phyloP scores from a whole-genome alignment of 176 grass and related monocot genomes.

The Ensete glaucum region DNA sequence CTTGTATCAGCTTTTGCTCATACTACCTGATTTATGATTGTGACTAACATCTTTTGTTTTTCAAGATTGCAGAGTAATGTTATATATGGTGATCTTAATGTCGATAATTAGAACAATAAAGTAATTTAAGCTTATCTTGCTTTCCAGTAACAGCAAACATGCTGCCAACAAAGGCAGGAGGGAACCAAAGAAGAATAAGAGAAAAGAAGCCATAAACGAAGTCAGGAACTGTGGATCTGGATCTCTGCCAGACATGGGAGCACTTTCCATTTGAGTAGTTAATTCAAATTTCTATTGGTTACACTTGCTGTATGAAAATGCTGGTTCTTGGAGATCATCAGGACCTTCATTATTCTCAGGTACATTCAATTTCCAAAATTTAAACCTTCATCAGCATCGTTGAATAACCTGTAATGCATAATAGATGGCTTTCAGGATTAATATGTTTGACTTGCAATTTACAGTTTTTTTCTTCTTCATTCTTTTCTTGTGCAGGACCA shows the following conservation, averaged over 20 bases:
- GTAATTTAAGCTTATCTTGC: background rate
- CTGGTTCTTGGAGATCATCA: no score
- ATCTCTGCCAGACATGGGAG: slow-evolving; percentile 38
- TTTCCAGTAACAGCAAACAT: slow-evolving; percentile 24
- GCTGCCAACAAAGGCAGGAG: slow-evolving; percentile 33
- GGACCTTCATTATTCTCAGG: no score
- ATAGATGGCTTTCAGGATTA: no score
- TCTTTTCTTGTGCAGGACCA: no score
- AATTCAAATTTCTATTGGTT: background rate
- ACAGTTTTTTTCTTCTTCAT: no score
- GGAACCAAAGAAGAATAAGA: slow-evolving; percentile 39
- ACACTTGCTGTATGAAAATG: no score
- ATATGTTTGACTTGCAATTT: no score
- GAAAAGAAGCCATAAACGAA: slow-evolving; percentile 28
- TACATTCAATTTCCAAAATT: no score
- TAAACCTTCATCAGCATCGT: no score
- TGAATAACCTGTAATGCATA: no score
- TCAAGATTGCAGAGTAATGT: background rate
- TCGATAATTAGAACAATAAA: background rate
- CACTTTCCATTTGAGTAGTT: slow-evolving; percentile 54
- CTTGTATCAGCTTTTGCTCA: no score
- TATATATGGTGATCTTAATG: background rate
- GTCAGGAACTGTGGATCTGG: background rate
- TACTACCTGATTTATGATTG: no score
- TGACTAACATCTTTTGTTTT: background rate